Evolutionary conservation across 805 yeast species (phyloP), one percentile per base, ranked within the genome.

Genomic region (Yamadazyma insecticola): DNA sequence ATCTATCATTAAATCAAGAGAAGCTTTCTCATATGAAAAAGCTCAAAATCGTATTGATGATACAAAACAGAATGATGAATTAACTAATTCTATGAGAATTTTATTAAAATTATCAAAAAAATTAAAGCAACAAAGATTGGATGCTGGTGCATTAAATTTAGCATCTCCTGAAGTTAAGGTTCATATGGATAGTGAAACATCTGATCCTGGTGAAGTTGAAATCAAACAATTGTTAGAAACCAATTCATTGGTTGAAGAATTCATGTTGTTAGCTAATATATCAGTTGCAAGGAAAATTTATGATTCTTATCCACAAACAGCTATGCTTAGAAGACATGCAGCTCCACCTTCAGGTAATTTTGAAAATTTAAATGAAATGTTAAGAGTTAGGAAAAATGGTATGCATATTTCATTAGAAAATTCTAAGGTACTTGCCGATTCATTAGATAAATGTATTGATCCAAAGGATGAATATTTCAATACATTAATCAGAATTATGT

Each of bases 131-230:
- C 76, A 78, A 53, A 74, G 99, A 57, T 61, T 89, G 48, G 90
- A 82, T 42, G 92, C 94, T 2, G 99, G 99, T 63, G 99, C 99
- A 0, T 72, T 92, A 54, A 92, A 92, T 55, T 67, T 92, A 45
- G 96, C 98, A 0, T 87, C 96, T 3, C 99, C 99, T 1, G 99
- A 92, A 56, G 98, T 92, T 29, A 90, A 90, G 57, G 96, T 92
- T 22, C 92, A 88, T 47, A 82, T 89, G 81, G 99, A 92, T 50
- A 81, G 90, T 51, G 99, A 92, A 60, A 88, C 97, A 3, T 81
- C 95, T 2, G 98, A 92, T 56, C 97, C 98, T 2, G 82, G 82
- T 37, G 96, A 87, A 48, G 97, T 92, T 27, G 97, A 90, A 54
- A 78, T 92, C 42, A 92, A 92, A 55, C 74, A 85, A 53, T 61